A percentile compares a stretch with the other conserved stretches of the same genome.
Evolutionary conservation across 257 asterid species (phyloP).

Genomic region (Solanum corneliomulleri): DNA sequence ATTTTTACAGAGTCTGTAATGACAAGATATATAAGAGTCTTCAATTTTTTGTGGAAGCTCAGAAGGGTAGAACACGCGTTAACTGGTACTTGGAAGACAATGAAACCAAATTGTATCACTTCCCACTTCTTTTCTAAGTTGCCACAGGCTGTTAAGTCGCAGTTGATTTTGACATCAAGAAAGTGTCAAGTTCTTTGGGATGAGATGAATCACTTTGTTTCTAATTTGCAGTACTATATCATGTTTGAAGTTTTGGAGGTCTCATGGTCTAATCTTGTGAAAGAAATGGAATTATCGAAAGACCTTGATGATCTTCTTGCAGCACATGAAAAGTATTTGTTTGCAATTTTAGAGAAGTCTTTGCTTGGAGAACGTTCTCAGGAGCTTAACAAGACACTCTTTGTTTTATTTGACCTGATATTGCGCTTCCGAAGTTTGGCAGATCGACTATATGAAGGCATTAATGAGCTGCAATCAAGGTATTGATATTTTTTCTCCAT

Average conservation of each 20-base stretch:
- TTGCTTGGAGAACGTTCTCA: constrained; percentile 88
- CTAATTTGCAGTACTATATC: constrained; percentile 92
- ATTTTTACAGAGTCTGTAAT: constrained; percentile 86
- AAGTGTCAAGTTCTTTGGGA: constrained; percentile 98
- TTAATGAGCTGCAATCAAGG: constrained; percentile 88
- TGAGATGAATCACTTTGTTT: constrained; percentile 95
- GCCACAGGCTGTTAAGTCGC: constrained; percentile 65
- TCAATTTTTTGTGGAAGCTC: constrained; percentile 96
- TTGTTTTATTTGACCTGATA: constrained; percentile 77
- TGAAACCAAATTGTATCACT: constrained; percentile 94
- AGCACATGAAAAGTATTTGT: constrained; percentile 86
- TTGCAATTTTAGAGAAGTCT: constrained; percentile 84
- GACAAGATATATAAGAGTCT: constrained; percentile 76
- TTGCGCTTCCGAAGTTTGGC: constrained; percentile 77
- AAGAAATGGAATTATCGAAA: constrained; percentile 83
- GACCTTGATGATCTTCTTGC: constrained; percentile 89
- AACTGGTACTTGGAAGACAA: constrained; percentile 87
- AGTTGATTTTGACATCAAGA: constrained; percentile 76
- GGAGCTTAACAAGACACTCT: constrained; percentile 62
- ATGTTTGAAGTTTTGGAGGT: constrained; percentile 98
- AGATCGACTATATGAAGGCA: constrained; percentile 92
- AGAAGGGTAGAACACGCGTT: constrained; percentile 93
- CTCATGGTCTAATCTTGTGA: constrained; percentile 82
- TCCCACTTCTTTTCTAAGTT: constrained; percentile 62
- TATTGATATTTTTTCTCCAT: constrained; percentile 10